A percentile compares a stretch with the other conserved stretches of the same genome.
These are phyloP conservation scores for Limnanthes douglasii DNA, from an alignment of 345 rosid genomes.

Conservation along the genomic window DNA sequence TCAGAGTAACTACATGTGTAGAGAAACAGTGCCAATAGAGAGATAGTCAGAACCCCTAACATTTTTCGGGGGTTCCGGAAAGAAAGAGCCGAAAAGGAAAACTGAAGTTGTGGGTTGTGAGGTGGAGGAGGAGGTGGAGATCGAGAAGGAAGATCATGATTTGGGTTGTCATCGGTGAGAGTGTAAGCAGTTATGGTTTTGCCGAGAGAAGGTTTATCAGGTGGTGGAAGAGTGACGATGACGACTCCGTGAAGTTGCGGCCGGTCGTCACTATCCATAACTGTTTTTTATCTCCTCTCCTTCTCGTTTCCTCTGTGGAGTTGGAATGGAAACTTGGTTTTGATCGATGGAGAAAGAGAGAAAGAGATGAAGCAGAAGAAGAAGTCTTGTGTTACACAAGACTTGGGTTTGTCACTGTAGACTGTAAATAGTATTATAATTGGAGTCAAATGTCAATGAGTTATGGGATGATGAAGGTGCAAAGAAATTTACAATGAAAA, in stretches of 20 bases:
- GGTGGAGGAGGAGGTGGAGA: conserved; percentile 18
- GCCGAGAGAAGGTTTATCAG: conserved; percentile 61
- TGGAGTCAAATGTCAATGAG: no score
- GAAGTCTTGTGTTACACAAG: no score
- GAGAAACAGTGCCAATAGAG: conserved; percentile 36
- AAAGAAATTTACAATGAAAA: no score
- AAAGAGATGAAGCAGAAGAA: background rate
- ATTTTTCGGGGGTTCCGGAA: conserved; percentile 22
- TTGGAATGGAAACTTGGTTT: no score
- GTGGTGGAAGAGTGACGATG: conserved; percentile 81
- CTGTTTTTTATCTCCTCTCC: background rate
- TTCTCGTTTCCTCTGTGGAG: conserved; percentile 2
- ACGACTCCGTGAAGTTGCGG: conserved; percentile 36
- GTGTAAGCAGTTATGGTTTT: conserved; percentile 85
- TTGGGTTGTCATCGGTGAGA: conserved; percentile 24
- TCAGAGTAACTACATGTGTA: conserved; percentile 27
- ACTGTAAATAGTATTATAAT: no score
- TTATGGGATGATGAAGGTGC: no score
- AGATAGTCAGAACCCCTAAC: conserved; percentile 29
- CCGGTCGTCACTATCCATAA: conserved; percentile 33
- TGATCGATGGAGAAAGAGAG: conserved; percentile 7
- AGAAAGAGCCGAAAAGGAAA: conserved; percentile 17
- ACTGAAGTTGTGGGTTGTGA: conserved; percentile 17
- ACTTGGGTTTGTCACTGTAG: no score
- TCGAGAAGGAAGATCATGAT: conserved; percentile 8